Evolutionary conservation across 73 alveolate species (phyloP).

Genomic region (Paramecium biaurelia): DNA sequence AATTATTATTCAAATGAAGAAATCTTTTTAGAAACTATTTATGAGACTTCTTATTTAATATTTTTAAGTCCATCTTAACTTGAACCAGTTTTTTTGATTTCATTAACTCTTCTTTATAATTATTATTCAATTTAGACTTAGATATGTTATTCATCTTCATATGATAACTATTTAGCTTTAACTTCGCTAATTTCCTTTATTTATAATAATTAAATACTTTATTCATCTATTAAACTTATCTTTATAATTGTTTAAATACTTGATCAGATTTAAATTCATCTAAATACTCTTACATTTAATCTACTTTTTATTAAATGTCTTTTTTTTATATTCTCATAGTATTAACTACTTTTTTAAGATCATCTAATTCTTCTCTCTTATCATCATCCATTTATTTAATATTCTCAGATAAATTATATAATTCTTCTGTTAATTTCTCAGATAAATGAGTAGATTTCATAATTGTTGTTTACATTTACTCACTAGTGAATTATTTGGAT

Average conservation of each 20-base stretch:
- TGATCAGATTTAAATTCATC: slow-evolving; percentile 41
- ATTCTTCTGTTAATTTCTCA: slow-evolving; percentile 53
- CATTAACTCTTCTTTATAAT: slow-evolving; percentile 48
- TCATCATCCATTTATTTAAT: slow-evolving; percentile 57
- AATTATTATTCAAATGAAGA: neutral
- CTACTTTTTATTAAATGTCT: slow-evolving; percentile 14
- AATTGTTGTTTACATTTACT: neutral
- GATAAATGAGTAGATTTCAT: slow-evolving; percentile 46
- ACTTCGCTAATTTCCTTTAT: slow-evolving; percentile 9
- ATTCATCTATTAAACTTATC: slow-evolving; percentile 12
- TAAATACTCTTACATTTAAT: slow-evolving; percentile 27
- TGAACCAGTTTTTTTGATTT: slow-evolving; percentile 56
- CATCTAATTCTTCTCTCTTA: slow-evolving; percentile 53
- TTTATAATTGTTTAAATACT: neutral
- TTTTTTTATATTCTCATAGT: slow-evolving; percentile 11
- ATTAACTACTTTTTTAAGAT: slow-evolving; percentile 35
- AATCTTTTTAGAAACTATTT: neutral
- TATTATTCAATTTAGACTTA: slow-evolving; percentile 3
- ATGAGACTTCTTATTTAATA: slow-evolving; percentile 1
- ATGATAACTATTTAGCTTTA: slow-evolving; percentile 24
- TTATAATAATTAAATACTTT: neutral
- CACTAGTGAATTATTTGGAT: slow-evolving; percentile 9
- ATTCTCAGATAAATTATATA: slow-evolving; percentile 46
- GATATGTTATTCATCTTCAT: slow-evolving; percentile 33
- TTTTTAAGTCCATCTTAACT: slow-evolving; percentile 62